phyloP scores from a whole-genome alignment of 1,284 basidiomycete species.

The Tilletia setariae region DNA sequence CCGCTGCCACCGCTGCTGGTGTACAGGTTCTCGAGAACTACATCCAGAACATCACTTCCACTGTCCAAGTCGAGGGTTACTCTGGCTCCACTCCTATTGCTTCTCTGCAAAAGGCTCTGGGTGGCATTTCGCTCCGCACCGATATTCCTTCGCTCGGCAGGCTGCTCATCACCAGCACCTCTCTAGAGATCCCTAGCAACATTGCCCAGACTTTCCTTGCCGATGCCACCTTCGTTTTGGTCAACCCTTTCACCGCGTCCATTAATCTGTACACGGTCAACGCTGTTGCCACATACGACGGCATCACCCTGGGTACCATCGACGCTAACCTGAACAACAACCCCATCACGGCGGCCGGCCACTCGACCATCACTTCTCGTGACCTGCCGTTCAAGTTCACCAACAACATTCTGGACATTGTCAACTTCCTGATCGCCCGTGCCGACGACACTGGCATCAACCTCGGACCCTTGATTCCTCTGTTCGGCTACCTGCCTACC shows the following conservation, averaged over 20 bases:
- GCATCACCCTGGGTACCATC: constrained; percentile 15
- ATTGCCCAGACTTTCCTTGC: constrained; percentile 62
- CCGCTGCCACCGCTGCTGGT: constrained; percentile 61
- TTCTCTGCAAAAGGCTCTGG: constrained; percentile 67
- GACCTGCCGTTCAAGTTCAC: constrained; percentile 15
- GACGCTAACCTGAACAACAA: constrained; percentile 11
- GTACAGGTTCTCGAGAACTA: constrained; percentile 68
- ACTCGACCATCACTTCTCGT: not conserved
- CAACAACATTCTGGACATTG: not conserved
- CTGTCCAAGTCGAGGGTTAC: constrained; percentile 65
- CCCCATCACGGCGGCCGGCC: constrained; percentile 16
- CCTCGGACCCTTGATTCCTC: not conserved
- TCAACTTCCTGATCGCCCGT: constrained; percentile 8
- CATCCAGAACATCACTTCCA: constrained; percentile 65
- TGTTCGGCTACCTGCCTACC: not conserved
- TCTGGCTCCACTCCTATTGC: constrained; percentile 64
- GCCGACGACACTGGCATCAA: not conserved
- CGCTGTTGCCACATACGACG: constrained; percentile 9
- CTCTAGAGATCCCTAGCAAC: constrained; percentile 51
- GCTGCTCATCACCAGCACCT: constrained; percentile 61
- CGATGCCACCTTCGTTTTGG: constrained; percentile 56
- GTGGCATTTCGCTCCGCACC: constrained; percentile 65
- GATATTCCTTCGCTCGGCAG: constrained; percentile 68
- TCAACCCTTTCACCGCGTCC: constrained; percentile 17
- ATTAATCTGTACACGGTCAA: constrained; percentile 12